phyloP scores from a whole-genome alignment of 2,329 filamentous ascomycete species.

The Neofusicoccum sp. region DNA sequence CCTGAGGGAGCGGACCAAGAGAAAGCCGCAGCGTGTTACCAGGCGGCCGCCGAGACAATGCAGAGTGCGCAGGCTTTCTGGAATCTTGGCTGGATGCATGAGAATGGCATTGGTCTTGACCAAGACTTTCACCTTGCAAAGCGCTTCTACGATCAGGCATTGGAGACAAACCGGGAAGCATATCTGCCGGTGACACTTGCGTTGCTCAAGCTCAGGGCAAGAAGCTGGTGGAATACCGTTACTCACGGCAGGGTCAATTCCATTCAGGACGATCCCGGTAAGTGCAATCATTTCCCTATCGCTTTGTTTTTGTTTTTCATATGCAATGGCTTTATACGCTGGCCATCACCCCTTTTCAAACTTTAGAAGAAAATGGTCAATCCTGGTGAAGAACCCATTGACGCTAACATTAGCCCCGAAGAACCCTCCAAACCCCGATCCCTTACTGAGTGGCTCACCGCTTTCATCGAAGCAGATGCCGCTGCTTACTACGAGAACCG shows the following conservation, averaged over 20 bases:
- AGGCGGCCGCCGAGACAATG: slow-evolving; percentile 84
- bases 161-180: slow-evolving; percentile 87
- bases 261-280: slow-evolving; percentile 85
- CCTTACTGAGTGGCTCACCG: slow-evolving; percentile 79
- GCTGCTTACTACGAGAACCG: slow-evolving; percentile 57
- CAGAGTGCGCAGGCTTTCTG: slow-evolving; percentile 93
- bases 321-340: not conserved
- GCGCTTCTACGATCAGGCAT: slow-evolving; percentile 87
- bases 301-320: not conserved
- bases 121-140: slow-evolving; percentile 98
- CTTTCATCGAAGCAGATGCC: slow-evolving; percentile 68
- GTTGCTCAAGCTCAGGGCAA: slow-evolving; percentile 75
- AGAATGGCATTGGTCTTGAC: slow-evolving; percentile 87
- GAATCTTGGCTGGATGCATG: slow-evolving; percentile 99
- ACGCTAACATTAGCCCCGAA: slow-evolving; percentile 36
- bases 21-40: slow-evolving; percentile 91
- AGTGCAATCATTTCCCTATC: not conserved
- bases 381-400: slow-evolving; percentile 23
- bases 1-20: slow-evolving; percentile 58
- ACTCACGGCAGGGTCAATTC: slow-evolving; percentile 89
- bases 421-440: slow-evolving; percentile 72
- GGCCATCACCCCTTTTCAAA: no score
- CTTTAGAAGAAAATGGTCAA: no score
- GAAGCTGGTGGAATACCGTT: slow-evolving; percentile 92
- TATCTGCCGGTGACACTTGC: slow-evolving; percentile 91